Evolutionary conservation across 2,329 filamentous ascomycete genomes (phyloP), one percentile per base, ranked within the genome.

Genomic region (Ophiognomonia clavigignenti-juglandacearum): DNA sequence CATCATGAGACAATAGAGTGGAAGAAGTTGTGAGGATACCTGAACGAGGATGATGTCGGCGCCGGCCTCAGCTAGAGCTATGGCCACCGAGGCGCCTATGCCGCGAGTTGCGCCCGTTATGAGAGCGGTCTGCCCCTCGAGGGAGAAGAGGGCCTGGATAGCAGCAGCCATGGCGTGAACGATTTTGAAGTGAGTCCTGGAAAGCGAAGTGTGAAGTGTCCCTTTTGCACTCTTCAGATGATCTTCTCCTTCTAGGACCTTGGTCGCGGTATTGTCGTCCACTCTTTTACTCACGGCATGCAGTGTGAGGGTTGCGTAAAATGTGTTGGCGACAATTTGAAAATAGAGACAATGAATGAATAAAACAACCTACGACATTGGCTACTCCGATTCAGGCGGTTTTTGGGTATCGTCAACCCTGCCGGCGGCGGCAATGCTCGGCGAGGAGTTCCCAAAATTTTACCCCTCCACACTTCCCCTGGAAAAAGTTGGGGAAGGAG

Each of bases 51-150:
- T 63, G 45, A 80, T 64, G 57, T 81, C 75, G 43, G 77, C 77
- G 24, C 78, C 78, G 45, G 77, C 77, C 59, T 80, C 78, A 46
- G 77, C 78, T 19, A 82, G 71, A 16, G 69, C 78, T 50, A 82
- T 61, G 29, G 77, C 78, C 13, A 80, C 73, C 14, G 77, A 68
- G 50, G 78, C 72, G 34, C 78, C 78, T 48, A 81, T 82, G 54
- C 78, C 78, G 10, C 78, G 68, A 2, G 77, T 80, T 47, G 70
- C 74, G 47, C 78, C 78, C 1, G 78, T 82, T 51, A 82, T 57
- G 49, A 81, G 67, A 48, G 77, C 78, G 0, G 75, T 80, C 53
- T 80, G 74, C 57, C 73, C 75, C 48, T 74, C 60, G 29, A 82
- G 70, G 2, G 75, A 78, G 61, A 82, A 82, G 43, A 51, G 49